Conservation (phyloP, 768 basidiomycete genomes). For the Nevesoporus exiguus region DNA sequence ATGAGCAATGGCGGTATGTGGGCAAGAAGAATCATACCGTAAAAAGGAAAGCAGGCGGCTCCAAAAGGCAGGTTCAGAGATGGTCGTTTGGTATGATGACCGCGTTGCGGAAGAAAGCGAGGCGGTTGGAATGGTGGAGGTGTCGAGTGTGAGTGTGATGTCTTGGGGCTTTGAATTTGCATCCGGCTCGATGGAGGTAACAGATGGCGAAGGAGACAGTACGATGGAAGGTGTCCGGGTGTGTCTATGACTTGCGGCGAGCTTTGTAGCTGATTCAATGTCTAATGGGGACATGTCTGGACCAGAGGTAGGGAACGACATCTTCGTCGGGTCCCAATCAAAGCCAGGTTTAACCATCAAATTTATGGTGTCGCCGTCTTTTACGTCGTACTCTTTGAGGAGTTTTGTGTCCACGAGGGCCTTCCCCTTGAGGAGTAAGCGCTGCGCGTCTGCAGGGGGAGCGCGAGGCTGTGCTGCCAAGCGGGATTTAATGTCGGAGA, state of each 20-base stretch:
- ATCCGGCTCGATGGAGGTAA: constrained; percentile 36
- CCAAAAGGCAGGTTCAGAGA: constrained; percentile 85
- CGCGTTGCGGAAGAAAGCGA: constrained; percentile 37
- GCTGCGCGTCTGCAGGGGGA: constrained; percentile 76
- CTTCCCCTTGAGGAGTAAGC: constrained; percentile 92
- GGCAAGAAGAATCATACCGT: constrained; percentile 33
- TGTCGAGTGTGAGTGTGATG: constrained; percentile 68
- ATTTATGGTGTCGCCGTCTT: constrained; percentile 78
- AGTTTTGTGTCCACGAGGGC: constrained; percentile 86
- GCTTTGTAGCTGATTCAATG: constrained; percentile 22
- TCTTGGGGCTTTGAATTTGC: constrained; percentile 46
- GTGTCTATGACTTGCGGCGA: constrained; percentile 42
- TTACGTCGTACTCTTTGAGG: constrained; percentile 84
- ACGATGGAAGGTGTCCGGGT: constrained; percentile 75
- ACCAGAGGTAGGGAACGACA: constrained; percentile 24
- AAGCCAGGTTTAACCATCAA: constrained; percentile 81
- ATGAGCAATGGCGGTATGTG: background rate
- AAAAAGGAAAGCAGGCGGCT: constrained; percentile 61
- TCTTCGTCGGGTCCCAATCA: constrained; percentile 55
- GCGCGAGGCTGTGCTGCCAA: constrained; percentile 65
- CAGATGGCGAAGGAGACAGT: constrained; percentile 70
- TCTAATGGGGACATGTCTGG: constrained; percentile 22
- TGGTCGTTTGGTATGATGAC: constrained; percentile 37
- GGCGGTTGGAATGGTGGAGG: constrained; percentile 46
- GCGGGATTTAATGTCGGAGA: constrained; percentile 73